phyloP scores from a whole-genome alignment of 495 filamentous ascomycete species.

The Penicillium nucicola region DNA sequence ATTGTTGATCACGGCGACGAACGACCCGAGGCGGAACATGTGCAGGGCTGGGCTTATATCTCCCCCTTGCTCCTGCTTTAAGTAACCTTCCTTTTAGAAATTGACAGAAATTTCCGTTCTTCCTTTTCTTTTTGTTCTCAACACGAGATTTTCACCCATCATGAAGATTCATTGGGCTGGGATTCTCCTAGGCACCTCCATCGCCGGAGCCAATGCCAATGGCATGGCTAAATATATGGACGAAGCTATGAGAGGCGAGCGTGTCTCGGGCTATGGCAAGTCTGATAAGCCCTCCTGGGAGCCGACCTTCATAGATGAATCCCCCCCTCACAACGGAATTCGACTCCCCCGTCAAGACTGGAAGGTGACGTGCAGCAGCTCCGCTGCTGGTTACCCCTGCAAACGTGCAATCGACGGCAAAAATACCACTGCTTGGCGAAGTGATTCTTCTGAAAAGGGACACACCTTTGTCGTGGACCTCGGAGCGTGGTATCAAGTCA shows the following conservation, averaged over 20 bases:
- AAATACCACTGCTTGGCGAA: constrained; percentile 12
- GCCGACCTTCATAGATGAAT: constrained; percentile 9
- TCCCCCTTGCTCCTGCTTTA: not conserved
- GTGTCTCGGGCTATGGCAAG: constrained; percentile 2
- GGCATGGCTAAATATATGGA: constrained; percentile 5
- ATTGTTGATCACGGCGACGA: not conserved
- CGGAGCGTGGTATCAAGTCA: constrained; percentile 8
- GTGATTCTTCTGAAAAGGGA: not conserved
- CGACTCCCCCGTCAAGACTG: constrained; percentile 7
- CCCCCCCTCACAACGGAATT: constrained; percentile 4
- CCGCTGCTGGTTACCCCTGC: not conserved
- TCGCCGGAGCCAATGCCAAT: constrained; percentile 6
- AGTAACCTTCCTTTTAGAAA: not conserved
- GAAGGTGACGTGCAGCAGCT: constrained; percentile 10
- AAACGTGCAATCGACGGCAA: constrained; percentile 14
- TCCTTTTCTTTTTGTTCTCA: not conserved
- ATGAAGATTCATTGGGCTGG: constrained; percentile 10
- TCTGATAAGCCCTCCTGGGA: not conserved
- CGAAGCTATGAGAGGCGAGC: constrained; percentile 6
- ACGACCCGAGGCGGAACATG: not conserved
- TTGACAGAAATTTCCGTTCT: not conserved
- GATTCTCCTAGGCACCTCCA: constrained; percentile 1
- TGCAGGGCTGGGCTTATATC: not conserved
- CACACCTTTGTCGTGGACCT: constrained; percentile 10
- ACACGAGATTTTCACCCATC: not conserved